Conservation (phyloP, 768 basidiomycete species). For the Amanita inopinata region DNA sequence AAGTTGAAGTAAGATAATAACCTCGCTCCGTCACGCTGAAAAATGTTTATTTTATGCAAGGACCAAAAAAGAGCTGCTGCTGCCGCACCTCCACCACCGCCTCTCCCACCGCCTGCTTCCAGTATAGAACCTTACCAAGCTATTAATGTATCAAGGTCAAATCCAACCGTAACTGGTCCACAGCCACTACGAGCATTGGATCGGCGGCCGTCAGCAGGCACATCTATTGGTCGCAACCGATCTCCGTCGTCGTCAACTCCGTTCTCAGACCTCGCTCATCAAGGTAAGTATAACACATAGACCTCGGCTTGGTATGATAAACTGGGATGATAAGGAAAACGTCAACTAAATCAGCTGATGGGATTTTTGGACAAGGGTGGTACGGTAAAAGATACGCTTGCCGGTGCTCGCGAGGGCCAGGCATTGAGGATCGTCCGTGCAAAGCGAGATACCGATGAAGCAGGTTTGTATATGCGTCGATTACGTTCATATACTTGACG, state of each 20-base stretch:
- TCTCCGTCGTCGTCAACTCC: constrained; percentile 77
- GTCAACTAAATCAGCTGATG: constrained; percentile 77
- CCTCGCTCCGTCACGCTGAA: not conserved
- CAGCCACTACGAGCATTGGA: constrained; percentile 71
- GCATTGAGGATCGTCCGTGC: constrained; percentile 71
- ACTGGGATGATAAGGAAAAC: constrained; percentile 48
- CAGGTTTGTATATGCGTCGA: too few relatives aligned
- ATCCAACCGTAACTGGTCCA: constrained; percentile 54
- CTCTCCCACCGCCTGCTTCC: constrained; percentile 19
- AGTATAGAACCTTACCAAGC: constrained; percentile 22
- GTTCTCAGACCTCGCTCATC: constrained; percentile 81
- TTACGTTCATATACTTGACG: too few relatives aligned
- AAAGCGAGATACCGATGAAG: constrained; percentile 87
- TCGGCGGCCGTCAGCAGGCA: constrained; percentile 58
- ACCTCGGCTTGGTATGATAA: constrained; percentile 8
- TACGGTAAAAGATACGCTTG: constrained; percentile 48
- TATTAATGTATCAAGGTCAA: constrained; percentile 32
- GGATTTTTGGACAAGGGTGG: constrained; percentile 76
- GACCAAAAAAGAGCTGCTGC: constrained; percentile 52
- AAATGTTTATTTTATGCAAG: constrained; percentile 24
- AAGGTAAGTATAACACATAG: constrained; percentile 34
- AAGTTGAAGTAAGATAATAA: constrained; percentile 56
- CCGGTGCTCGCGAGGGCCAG: constrained; percentile 46
- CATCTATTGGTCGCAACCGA: constrained; percentile 46
- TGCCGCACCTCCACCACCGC: constrained; percentile 21